phyloP scores from a whole-genome alignment of 192 early-diverging fungal genomes.

The Coemansia sp. region DNA sequence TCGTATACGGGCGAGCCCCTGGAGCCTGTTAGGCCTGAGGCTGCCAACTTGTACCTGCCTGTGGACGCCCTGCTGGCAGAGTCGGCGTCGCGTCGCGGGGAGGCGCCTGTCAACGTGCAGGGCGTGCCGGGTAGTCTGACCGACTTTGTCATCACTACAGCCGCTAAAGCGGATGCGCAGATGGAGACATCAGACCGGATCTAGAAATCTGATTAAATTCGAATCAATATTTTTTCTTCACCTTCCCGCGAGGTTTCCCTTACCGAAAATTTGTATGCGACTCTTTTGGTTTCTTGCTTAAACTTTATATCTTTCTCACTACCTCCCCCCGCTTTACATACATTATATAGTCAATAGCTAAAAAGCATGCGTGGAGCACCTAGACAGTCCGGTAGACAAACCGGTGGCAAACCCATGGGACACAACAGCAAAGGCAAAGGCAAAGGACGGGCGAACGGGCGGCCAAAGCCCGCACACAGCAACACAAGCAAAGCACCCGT shows the following conservation, averaged over 20 bases:
- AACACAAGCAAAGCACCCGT: background rate
- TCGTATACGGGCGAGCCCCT: constrained; percentile 52
- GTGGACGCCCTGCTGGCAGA: constrained; percentile 35
- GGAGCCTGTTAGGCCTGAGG: constrained; percentile 31
- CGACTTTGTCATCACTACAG: constrained; percentile 36
- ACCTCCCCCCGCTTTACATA: no score
- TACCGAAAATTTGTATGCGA: background rate
- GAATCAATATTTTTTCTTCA: no score
- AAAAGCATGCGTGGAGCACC: no score
- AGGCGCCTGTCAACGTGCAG: constrained; percentile 12
- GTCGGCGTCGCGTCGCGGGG: constrained; percentile 6
- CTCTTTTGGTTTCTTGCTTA: no score
- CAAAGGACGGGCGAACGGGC: background rate
- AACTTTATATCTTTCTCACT: no score
- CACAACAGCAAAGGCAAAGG: background rate
- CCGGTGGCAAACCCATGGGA: background rate
- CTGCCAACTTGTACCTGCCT: constrained; percentile 40
- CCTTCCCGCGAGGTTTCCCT: no score
- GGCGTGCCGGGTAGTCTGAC: constrained; percentile 16
- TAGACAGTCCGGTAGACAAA: no score
- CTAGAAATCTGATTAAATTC: no score
- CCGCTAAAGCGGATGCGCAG: no score
- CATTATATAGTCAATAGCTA: no score
- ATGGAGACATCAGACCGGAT: no score
- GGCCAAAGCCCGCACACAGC: background rate